Evolutionary conservation across 306 rosid species (phyloP).

Genomic region (Mimosa bimucronata): DNA sequence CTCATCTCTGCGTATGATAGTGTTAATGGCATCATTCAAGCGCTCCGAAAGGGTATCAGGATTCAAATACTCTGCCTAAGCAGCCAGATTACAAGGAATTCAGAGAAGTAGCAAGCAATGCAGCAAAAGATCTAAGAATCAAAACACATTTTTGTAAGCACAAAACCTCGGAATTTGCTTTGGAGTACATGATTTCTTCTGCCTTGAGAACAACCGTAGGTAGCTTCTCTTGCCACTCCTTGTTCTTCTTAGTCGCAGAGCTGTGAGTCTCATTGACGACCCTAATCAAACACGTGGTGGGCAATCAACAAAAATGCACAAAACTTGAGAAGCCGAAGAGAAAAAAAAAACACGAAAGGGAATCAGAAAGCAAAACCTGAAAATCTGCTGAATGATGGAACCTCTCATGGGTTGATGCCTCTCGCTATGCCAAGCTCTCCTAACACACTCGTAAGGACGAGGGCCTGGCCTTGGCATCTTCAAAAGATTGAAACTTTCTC

Average conservation of each 20-base stretch:
- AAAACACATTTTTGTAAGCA: slow-evolving; percentile 24
- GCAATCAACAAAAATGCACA: slow-evolving; percentile 64
- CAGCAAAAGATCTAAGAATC: slow-evolving; percentile 46
- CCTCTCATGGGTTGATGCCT: slow-evolving; percentile 94
- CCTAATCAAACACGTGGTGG: slow-evolving; percentile 85
- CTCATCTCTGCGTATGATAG: slow-evolving; percentile 93
- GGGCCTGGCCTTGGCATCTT: slow-evolving; percentile 99
- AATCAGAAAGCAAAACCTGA: slow-evolving; percentile 61
- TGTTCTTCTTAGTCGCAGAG: slow-evolving; percentile 78
- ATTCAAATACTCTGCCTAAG: slow-evolving; percentile 82
- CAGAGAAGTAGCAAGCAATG: slow-evolving; percentile 35
- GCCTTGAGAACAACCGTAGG: slow-evolving; percentile 90
- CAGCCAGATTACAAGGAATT: slow-evolving; percentile 45
- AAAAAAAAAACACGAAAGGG: neutral
- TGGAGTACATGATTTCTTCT: slow-evolving; percentile 98
- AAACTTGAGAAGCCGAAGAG: slow-evolving; percentile 13
- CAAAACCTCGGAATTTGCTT: slow-evolving; percentile 94
- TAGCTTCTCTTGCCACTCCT: slow-evolving; percentile 94
- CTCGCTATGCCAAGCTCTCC: slow-evolving; percentile 99
- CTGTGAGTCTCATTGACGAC: slow-evolving; percentile 77
- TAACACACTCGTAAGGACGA: slow-evolving; percentile 97
- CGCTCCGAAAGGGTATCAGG: slow-evolving; percentile 90
- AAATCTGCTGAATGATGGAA: slow-evolving; percentile 87
- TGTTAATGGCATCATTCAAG: slow-evolving; percentile 93
- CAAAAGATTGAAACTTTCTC: slow-evolving; percentile 10